A percentile compares a stretch with the other conserved stretches of the same genome.
Evolutionary conservation across 768 basidiomycete genomes (phyloP).

Genomic region (Hericium rajendrae): DNA sequence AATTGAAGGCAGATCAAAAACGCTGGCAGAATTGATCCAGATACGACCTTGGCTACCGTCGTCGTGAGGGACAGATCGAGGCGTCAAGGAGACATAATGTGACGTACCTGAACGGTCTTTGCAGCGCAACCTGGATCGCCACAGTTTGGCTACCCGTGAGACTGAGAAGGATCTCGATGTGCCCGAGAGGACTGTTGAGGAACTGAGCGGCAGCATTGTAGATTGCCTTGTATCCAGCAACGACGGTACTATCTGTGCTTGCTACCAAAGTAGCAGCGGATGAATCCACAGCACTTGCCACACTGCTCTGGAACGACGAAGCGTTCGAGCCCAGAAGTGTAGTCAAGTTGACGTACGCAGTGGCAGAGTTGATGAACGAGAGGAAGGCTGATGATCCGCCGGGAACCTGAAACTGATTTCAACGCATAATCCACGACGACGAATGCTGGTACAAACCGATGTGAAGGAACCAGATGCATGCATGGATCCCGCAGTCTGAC

Average conservation of each 20-base stretch:
- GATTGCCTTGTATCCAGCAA: conserved; percentile 47
- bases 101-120: conserved; percentile 47
- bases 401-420: conserved; percentile 7
- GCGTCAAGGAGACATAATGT: background rate
- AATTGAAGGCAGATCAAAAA: conserved; percentile 52
- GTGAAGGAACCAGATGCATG: background rate
- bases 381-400: conserved; percentile 26
- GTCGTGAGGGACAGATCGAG: background rate
- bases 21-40: conserved; percentile 47
- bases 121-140: conserved; percentile 55
- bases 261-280: conserved; percentile 32
- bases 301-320: conserved; percentile 23
- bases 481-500: conserved; percentile 26
- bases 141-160: conserved; percentile 35
- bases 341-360: conserved; percentile 47
- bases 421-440: background rate
- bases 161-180: conserved; percentile 46
- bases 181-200: conserved; percentile 32
- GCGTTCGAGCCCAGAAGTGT: conserved; percentile 31
- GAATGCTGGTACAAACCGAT: background rate
- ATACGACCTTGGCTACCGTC: conserved; percentile 42
- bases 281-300: conserved; percentile 23
- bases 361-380: conserved; percentile 56
- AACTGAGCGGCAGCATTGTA: conserved; percentile 36
- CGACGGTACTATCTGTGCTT: conserved; percentile 33